Evolutionary conservation across 2,329 filamentous ascomycete genomes (phyloP), one percentile per base, ranked within the genome.

Genomic region (Aspergillus aculeatus): DNA sequence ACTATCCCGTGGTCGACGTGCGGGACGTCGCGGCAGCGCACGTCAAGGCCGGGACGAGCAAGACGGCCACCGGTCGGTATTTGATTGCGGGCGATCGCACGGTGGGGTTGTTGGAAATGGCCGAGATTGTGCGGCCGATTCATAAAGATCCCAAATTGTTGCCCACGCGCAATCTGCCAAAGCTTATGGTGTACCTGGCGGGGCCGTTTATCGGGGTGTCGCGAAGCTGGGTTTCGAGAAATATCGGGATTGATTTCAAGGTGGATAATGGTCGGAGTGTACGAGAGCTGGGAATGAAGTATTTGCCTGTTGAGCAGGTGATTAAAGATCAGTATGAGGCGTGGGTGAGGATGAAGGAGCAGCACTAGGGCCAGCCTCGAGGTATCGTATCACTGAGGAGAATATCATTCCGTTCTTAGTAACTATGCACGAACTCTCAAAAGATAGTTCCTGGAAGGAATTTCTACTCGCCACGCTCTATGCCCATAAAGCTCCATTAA

Each of bases 201-300:
- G 67, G 62, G 11, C 68, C 64, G 7, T 55, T 67, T 16, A 51
- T 68, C 38, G 62, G 64, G 3, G 57, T 70, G 3, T 56, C 57
- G 24, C 58, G 63, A 47, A 66, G 64, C 38, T 69, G 62, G 62
- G 48, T 67, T 16, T 50, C 35, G 14, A 50, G 54, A 19, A 69
- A 70, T 32, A 10, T 69, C 4, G 61, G 65, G 9, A 63, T 68
- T 11, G n/a, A 44, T 1, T 70, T 68, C 48, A 58, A 66, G 19
- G 60, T 66, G 7, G 62, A 70, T 47, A 70, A 67, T 53, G 14
- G 44, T 16, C 54, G 44, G 10, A 69, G 69, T 49, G 24, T 66
- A n/a, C 50, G 62, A 24, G 62, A 69, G 24, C 50, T 72, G 57
- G 57, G 58, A 0, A 61, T 71, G 3, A 9, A 53, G 5, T 70